These are phyloP conservation scores for Rhynchosporium secalis DNA, from an alignment of 2,329 filamentous ascomycete genomes.

Conservation along the genomic window DNA sequence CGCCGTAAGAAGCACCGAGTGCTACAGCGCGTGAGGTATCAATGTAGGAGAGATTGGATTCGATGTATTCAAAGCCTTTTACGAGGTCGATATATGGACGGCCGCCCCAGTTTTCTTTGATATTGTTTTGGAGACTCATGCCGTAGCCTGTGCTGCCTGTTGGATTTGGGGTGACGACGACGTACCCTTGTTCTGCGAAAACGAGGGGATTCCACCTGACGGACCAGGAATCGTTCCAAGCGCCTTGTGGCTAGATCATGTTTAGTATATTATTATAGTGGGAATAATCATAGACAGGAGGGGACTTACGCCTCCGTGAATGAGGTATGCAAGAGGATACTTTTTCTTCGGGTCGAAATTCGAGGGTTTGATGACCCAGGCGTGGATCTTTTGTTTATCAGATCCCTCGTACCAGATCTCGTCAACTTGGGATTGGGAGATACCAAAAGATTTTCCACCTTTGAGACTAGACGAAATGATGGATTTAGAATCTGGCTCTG, in stretches of 20 bases:
- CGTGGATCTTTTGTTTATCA: slow-evolving; percentile 60
- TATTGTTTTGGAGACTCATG: slow-evolving; percentile 73
- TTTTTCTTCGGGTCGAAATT: slow-evolving; percentile 67
- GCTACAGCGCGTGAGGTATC: slow-evolving; percentile 71
- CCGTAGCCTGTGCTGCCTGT: slow-evolving; percentile 84
- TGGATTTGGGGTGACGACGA: slow-evolving; percentile 79
- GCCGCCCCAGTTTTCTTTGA: slow-evolving; percentile 80
- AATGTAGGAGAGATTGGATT: slow-evolving; percentile 63
- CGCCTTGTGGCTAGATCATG: slow-evolving; percentile 35
- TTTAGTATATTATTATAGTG: not conserved
- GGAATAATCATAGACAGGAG: not conserved
- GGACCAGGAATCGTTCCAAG: slow-evolving; percentile 46
- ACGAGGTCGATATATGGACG: slow-evolving; percentile 81
- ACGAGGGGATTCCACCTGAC: slow-evolving; percentile 84
- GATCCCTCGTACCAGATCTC: slow-evolving; percentile 71
- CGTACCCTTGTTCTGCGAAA: slow-evolving; percentile 84
- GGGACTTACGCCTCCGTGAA: slow-evolving; percentile 66
- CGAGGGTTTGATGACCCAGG: slow-evolving; percentile 65
- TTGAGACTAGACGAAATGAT: slow-evolving; percentile 64
- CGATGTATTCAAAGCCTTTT: slow-evolving; percentile 73
- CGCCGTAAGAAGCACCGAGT: slow-evolving; percentile 72
- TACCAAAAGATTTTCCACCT: slow-evolving; percentile 64
- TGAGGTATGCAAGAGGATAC: slow-evolving; percentile 76
- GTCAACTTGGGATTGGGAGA: slow-evolving; percentile 61
- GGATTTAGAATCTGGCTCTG: slow-evolving; percentile 45